These are phyloP conservation scores for Kalmanozyma brasiliensis DNA, from an alignment of 1,284 basidiomycete species.

Conservation along the genomic window DNA sequence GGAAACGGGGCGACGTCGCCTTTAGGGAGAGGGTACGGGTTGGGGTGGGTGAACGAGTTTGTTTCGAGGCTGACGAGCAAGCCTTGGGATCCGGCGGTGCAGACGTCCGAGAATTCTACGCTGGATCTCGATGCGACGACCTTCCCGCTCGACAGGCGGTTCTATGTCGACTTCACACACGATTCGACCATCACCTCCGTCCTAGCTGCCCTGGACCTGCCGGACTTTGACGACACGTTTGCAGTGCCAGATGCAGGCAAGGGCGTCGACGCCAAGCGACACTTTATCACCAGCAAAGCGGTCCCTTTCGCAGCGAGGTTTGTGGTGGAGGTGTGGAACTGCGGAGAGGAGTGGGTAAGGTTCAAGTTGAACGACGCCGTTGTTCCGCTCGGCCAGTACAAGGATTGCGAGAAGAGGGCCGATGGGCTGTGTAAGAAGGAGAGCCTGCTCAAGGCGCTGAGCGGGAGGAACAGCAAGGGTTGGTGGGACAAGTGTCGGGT, in stretches of 20 bases:
- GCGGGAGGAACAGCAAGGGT: slow-evolving; percentile 40
- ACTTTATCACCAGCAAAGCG: slow-evolving; percentile 50
- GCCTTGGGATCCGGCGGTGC: slow-evolving; percentile 40
- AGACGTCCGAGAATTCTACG: slow-evolving; percentile 64
- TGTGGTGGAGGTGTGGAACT: slow-evolving; percentile 56
- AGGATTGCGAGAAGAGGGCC: slow-evolving; percentile 34
- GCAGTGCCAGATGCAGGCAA: slow-evolving; percentile 24
- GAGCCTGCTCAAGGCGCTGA: slow-evolving; percentile 42
- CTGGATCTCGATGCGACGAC: slow-evolving; percentile 48
- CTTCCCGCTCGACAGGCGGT: slow-evolving; percentile 59
- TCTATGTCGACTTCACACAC: slow-evolving; percentile 67
- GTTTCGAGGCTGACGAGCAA: slow-evolving; percentile 48
- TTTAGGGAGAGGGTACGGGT: slow-evolving; percentile 80
- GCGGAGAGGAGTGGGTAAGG: slow-evolving; percentile 24
- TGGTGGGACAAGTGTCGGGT: slow-evolving; percentile 43
- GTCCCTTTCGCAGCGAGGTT: slow-evolving; percentile 64
- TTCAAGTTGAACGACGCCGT: slow-evolving; percentile 60
- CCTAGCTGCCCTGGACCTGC: slow-evolving; percentile 51
- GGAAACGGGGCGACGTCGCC: slow-evolving; percentile 83
- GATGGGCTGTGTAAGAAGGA: slow-evolving; percentile 57
- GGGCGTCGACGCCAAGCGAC: slow-evolving; percentile 17
- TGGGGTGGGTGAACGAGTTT: slow-evolving; percentile 77
- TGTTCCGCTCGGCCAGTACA: slow-evolving; percentile 54
- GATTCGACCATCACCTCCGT: slow-evolving; percentile 62
- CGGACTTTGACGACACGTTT: slow-evolving; percentile 37